These are phyloP conservation scores for Zalaria sp. DNA, from an alignment of 2,329 filamentous ascomycete genomes.

Conservation along the genomic window DNA sequence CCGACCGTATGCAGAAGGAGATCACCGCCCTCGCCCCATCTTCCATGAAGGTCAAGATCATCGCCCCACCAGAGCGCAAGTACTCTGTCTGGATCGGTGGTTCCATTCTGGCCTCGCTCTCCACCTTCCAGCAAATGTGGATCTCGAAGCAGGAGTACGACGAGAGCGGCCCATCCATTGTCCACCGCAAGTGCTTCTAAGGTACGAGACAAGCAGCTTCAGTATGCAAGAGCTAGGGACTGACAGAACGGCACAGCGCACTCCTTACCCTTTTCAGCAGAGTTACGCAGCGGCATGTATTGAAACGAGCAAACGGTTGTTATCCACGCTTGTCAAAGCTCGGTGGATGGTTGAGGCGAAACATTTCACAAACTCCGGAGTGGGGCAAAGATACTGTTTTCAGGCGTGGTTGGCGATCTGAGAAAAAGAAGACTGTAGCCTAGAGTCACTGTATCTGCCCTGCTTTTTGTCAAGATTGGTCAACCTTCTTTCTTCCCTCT, in stretches of 20 bases:
- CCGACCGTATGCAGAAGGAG: constrained; percentile 99
- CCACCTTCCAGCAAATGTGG: constrained; percentile 99
- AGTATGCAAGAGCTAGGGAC: not conserved
- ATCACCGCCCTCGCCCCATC: constrained; percentile 98
- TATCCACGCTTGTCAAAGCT: not conserved
- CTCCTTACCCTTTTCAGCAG: constrained; percentile 2
- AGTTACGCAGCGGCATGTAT: not conserved
- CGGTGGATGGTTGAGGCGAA: not conserved
- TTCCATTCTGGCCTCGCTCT: constrained; percentile 98
- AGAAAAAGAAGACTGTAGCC: not conserved
- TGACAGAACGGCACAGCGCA: constrained; percentile 1
- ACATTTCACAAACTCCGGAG: not conserved
- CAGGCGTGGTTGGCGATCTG: not conserved
- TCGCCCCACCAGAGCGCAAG: constrained; percentile 92
- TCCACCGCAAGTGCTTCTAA: constrained; percentile 99
- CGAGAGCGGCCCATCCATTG: constrained; percentile 97
- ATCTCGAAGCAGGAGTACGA: constrained; percentile 99
- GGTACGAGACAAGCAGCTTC: constrained; percentile 14
- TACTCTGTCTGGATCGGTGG: constrained; percentile 99
- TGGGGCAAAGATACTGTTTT: not conserved
- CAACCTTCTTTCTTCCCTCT: not conserved
- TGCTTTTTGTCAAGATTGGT: not conserved
- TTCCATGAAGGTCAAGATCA: constrained; percentile 99
- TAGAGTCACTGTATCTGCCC: not conserved
- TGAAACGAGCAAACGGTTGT: not conserved